Base-by-base conservation (phyloP, 805 yeast genomes). In the Ogataea ganodermae region DNA sequence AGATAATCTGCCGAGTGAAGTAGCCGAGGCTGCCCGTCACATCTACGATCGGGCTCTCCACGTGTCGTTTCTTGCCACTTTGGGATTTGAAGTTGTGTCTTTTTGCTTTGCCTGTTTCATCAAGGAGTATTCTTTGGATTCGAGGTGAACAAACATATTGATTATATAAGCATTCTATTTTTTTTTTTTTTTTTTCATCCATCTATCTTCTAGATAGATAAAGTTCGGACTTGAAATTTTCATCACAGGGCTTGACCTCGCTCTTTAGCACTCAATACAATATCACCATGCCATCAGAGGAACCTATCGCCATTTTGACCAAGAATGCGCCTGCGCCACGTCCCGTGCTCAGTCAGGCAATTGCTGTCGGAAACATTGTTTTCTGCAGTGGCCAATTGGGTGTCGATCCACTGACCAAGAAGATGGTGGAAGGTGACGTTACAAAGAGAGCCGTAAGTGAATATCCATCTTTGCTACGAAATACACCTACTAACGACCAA, bases 381-480 rank as follows among this genome's bases (percentile, higher is more conserved):
- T 38, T 38, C 24, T 38, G 42, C 18, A 38, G 42, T 24, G 42
- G 42, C 14, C 42, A 38, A 9, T n/a, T 38, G 32, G 42, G 42
- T 4, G 42, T 38, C 24, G 8, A 24, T 12, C 42, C 42, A 3
- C 14, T 27, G 16, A 38, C 42, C 24, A 38, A 38, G 32, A 38
- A 38, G 23, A 38, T 38, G 42, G 17, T 38, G n/a, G 32, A 24
- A 26, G 42, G 42, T 26, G 42, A 38, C 33, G 32, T 38, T 27
- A 38, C 42, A 16, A 27, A 26, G 24, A 38, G 42, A 27, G 42
- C 42, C 6, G 42, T 38, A 38, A 10, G 42, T 38, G 6, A 10
- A 10, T 12, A 22, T 36, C 16, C 14, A 8, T 9, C n/a, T 4
- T 14, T 21, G 13, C n/a, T 6, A 8, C 5, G 18, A 13, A 12